These are phyloP conservation scores for Saccharomyces kudriavzevii DNA, from an alignment of 805 yeast species.

Conservation along the genomic window DNA sequence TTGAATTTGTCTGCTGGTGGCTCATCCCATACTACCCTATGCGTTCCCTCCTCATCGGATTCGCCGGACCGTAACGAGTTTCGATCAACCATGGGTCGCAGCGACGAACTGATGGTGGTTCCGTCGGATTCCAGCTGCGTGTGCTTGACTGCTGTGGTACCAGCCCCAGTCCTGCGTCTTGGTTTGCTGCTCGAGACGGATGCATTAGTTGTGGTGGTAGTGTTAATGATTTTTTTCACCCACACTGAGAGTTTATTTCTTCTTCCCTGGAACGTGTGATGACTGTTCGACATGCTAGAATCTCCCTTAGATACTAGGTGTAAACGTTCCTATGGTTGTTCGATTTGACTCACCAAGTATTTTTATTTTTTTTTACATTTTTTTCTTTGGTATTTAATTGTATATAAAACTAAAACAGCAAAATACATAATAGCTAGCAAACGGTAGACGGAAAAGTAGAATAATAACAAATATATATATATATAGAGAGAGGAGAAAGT, in stretches of 20 bases:
- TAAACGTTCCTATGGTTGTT: neutral
- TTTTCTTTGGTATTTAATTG: neutral
- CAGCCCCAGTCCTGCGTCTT: neutral
- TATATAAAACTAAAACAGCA: neutral
- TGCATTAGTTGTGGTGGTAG: slow-evolving; percentile 1
- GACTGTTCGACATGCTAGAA: neutral
- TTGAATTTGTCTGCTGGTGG: slow-evolving; percentile 8
- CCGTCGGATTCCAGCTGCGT: neutral
- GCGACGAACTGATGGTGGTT: slow-evolving; percentile 11
- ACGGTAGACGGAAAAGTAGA: neutral
- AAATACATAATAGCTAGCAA: neutral
- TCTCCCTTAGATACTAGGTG: neutral
- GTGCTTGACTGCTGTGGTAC: neutral
- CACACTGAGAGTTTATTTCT: slow-evolving; percentile 27
- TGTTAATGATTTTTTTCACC: slow-evolving; percentile 26
- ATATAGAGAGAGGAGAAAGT: neutral
- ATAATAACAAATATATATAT: neutral
- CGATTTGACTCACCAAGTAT: neutral
- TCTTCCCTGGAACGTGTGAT: slow-evolving; percentile 8
- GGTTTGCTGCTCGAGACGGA: neutral
- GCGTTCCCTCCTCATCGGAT: slow-evolving; percentile 1
- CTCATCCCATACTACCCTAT: slow-evolving; percentile 18
- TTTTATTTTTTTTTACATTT: neutral
- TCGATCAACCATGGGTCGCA: slow-evolving; percentile 9
- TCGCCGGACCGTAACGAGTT: neutral